Conservation (phyloP, 768 basidiomycete species). For the Psilocybe cubensis region DNA sequence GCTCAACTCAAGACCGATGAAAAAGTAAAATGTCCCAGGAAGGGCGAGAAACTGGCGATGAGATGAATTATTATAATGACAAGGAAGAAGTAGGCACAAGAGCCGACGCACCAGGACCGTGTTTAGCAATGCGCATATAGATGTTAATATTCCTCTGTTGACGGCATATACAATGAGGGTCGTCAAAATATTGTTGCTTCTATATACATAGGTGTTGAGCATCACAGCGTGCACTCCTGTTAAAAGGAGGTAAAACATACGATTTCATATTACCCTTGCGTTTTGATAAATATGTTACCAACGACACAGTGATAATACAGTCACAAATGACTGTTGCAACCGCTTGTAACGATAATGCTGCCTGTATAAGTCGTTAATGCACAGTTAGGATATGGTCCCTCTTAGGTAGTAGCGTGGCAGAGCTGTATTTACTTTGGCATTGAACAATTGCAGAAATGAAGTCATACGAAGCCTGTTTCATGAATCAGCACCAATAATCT, state of each 20-base stretch:
- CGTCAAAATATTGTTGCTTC: conserved; percentile 1
- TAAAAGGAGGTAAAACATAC: not conserved
- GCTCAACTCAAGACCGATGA: not conserved
- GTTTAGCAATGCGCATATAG: not conserved
- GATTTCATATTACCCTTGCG: not conserved
- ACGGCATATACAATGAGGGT: conserved; percentile 4
- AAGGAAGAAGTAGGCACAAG: not conserved
- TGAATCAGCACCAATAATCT: not conserved
- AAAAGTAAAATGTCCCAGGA: not conserved
- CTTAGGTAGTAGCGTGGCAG: no score
- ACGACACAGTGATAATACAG: not conserved
- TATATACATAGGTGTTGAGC: not conserved
- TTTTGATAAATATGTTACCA: not conserved
- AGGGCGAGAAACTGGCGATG: not conserved
- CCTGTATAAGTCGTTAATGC: not conserved
- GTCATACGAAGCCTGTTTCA: not conserved
- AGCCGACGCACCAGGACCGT: not conserved
- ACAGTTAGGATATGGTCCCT: no score
- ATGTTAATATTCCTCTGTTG: conserved; percentile 5
- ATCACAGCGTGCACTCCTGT: no score
- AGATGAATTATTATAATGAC: not conserved
- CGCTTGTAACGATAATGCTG: not conserved
- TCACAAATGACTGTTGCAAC: not conserved
- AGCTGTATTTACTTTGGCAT: not conserved
- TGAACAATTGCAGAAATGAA: not conserved